Conservation (phyloP, 345 rosid genomes). For the Cardiospermum halicacabum region DNA sequence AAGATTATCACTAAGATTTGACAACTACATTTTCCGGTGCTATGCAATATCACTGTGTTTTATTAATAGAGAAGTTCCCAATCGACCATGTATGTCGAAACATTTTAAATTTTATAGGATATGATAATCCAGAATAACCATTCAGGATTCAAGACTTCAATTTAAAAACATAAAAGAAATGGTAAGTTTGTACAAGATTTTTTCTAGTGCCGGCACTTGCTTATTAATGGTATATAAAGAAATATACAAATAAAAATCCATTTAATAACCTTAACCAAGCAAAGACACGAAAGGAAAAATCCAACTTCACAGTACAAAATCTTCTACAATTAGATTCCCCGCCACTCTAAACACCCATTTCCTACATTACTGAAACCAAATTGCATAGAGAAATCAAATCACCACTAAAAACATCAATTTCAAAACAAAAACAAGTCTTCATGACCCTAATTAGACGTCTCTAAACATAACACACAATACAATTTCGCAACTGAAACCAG, state of each 20-base stretch:
- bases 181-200: not conserved
- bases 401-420: not conserved
- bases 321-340: not conserved
- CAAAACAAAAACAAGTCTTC: not conserved
- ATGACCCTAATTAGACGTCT: not conserved
- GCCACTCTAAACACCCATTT: not conserved
- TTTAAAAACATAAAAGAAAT: not conserved
- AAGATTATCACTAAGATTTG: not conserved
- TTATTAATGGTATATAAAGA: too few species aligned
- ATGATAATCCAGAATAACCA: not conserved
- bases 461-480: not conserved
- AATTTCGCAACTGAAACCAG: not conserved
- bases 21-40: not conserved
- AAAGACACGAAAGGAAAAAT: not conserved
- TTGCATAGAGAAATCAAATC: not conserved
- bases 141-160: not conserved
- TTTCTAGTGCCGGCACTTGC: too few species aligned
- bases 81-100: too few species aligned
- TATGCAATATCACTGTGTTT: not conserved
- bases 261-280: not conserved
- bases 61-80: not conserved
- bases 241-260: not conserved
- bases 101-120: too few species aligned
- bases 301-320: not conserved
- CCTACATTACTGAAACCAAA: not conserved